phyloP scores from a whole-genome alignment of 2,329 filamentous ascomycete species.

The Exophiala spinifera region DNA sequence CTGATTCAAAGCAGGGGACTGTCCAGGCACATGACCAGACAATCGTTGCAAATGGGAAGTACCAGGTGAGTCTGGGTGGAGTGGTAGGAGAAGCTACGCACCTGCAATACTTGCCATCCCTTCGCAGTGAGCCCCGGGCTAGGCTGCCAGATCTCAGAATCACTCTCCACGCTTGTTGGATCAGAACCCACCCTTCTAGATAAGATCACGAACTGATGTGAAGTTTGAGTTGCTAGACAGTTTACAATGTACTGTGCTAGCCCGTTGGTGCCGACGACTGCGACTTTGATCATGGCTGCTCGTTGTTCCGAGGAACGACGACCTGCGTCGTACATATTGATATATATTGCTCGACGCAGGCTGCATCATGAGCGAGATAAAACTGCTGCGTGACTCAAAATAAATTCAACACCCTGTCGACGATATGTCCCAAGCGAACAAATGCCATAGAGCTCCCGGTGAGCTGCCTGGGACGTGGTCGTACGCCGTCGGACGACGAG shows the following conservation, averaged over 20 bases:
- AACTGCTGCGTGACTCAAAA: constrained; percentile 13
- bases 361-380: constrained; percentile 11
- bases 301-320: constrained; percentile 3
- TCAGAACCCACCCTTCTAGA: constrained; percentile 49
- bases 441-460: constrained; percentile 5
- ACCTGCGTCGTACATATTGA: constrained; percentile 9
- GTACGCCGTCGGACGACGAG: not conserved
- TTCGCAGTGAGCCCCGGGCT: constrained; percentile 38
- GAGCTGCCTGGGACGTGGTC: constrained; percentile 8
- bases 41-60: not conserved
- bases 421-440: constrained; percentile 10
- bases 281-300: constrained; percentile 55
- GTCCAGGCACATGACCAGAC: too few relatives aligned
- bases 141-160: constrained; percentile 29
- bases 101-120: constrained; percentile 61
- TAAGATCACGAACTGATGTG: constrained; percentile 67
- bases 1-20: too few relatives aligned
- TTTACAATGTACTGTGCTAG: constrained; percentile 58
- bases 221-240: constrained; percentile 59
- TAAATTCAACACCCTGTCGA: constrained; percentile 5
- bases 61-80: not conserved
- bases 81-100: constrained; percentile 1
- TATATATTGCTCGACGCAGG: constrained; percentile 8
- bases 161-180: not conserved
- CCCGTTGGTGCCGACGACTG: constrained; percentile 60